Evolutionary conservation across 495 filamentous ascomycete genomes (phyloP).

Genomic region (Neurospora sublineolata): DNA sequence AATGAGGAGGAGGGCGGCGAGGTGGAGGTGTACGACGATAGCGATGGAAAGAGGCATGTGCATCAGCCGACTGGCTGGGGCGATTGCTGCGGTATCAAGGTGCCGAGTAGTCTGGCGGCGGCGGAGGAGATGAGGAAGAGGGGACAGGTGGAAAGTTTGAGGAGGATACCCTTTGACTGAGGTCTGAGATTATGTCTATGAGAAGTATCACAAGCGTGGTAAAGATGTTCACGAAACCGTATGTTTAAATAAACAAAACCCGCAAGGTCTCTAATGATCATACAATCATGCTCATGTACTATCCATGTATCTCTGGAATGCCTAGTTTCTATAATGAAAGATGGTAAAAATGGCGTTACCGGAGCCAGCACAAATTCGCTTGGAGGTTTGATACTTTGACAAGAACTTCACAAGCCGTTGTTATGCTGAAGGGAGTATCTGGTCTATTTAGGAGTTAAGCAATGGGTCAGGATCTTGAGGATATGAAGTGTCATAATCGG

Average conservation of each 20-base stretch:
- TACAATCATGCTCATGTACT: not conserved
- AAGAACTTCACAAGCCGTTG: not conserved
- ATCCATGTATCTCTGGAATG: not conserved
- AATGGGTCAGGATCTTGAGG: no score
- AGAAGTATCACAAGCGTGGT: no score
- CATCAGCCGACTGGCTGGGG: slow-evolving; percentile 69
- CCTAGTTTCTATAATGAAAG: no score
- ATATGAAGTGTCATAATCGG: not conserved
- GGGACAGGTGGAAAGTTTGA: slow-evolving; percentile 45
- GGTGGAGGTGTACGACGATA: slow-evolving; percentile 45
- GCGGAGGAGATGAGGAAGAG: slow-evolving; percentile 75
- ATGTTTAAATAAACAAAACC: no score
- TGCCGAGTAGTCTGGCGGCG: slow-evolving; percentile 85
- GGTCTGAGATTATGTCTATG: not conserved
- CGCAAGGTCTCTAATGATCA: not conserved
- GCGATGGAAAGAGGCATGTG: slow-evolving; percentile 53
- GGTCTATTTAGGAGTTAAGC: no score
- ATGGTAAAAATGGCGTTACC: not conserved
- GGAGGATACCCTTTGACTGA: slow-evolving; percentile 87
- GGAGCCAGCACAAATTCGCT: not conserved
- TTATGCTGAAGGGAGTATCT: not conserved
- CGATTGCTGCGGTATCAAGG: slow-evolving; percentile 97
- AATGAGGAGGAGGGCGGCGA: slow-evolving; percentile 45
- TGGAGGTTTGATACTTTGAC: not conserved
- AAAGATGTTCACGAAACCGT: no score